Base-by-base conservation (phyloP, 1,139 yeast species). In the Pichia cactophila region DNA sequence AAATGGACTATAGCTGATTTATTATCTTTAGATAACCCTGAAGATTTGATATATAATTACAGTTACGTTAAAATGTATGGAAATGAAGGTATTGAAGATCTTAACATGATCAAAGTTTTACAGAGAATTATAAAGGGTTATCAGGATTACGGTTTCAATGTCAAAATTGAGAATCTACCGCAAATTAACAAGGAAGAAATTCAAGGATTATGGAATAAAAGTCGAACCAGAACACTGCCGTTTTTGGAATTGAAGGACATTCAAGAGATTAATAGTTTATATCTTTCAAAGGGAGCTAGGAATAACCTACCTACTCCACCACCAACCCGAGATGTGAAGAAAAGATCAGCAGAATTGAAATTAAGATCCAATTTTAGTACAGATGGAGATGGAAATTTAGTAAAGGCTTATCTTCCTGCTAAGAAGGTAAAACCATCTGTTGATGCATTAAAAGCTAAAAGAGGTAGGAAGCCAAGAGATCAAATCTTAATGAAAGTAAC, bases 71-170 rank as follows among this genome's bases (percentile, higher is more conserved):
- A 35, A 40, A 59, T 50, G 53, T 56, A 56, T 5, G 12, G 45
- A 4, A 43, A 57, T 47, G 58, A 54, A 42, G 54, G 50, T 46
- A 31, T 16, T 16, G 16, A 14, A 4, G 44, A 50, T 37, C 8
- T 26, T 56, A 57, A 54, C 17, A 41, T 52, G 14, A 42, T 60
- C 1, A 33, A 51, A 26, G 53, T 54, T 16, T 42, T 55, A 16
- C 44, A 49, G 17, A 49, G 53, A 10, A 46, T 61, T 2, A 38
- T 60, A 10, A 41, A 51, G 28, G 61, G 61, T 4, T 58, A 60
- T 42, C 53, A 52, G 37, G 42, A 46, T 14, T 42, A 50, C 41
- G 63, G 63, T 3, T 60, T 50, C 47, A 58, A 58, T 43, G 35
- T 57, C 4, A 47, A 44, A 7, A 43, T 46, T 5, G 5, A 17